Conservation (phyloP, 495 filamentous ascomycete species). For the Aspergillus conjunctus region DNA sequence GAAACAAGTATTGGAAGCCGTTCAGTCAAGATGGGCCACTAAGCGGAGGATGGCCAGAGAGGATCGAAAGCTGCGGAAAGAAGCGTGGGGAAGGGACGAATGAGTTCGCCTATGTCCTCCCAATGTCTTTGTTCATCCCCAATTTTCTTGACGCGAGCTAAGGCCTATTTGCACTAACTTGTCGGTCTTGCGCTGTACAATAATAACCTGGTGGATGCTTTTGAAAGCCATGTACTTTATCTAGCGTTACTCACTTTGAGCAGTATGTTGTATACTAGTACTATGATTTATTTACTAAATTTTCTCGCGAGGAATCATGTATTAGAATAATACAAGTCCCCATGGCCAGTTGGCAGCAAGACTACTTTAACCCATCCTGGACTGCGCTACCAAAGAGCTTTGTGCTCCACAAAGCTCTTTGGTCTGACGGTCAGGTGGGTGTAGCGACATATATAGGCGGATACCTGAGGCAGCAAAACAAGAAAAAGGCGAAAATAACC, state of each 20-base stretch:
- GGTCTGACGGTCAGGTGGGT: too few species aligned
- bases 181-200: conserved; percentile 8
- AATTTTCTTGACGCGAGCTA: neutral
- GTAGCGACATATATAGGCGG: too few species aligned
- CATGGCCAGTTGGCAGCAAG: too few species aligned
- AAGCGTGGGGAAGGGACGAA: conserved; percentile 55
- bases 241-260: conserved; percentile 12
- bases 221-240: conserved; percentile 23
- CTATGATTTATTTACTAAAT: neutral
- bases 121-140: conserved; percentile 1
- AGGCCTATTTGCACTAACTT: neutral
- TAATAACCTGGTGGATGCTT: conserved; percentile 9
- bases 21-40: conserved; percentile 73
- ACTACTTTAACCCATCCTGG: too few species aligned
- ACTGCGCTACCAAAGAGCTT: too few species aligned
- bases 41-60: conserved; percentile 70
- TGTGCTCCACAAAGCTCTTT: too few species aligned
- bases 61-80: conserved; percentile 69
- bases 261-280: neutral
- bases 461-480: too few species aligned
- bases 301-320: neutral
- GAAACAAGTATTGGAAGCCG: conserved; percentile 58
- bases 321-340: neutral
- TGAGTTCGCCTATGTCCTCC: conserved; percentile 24
- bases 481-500: too few species aligned